Evolutionary conservation across 768 basidiomycete genomes (phyloP), one percentile per base, ranked within the genome.

Genomic region (Coprinopsis cinerea): DNA sequence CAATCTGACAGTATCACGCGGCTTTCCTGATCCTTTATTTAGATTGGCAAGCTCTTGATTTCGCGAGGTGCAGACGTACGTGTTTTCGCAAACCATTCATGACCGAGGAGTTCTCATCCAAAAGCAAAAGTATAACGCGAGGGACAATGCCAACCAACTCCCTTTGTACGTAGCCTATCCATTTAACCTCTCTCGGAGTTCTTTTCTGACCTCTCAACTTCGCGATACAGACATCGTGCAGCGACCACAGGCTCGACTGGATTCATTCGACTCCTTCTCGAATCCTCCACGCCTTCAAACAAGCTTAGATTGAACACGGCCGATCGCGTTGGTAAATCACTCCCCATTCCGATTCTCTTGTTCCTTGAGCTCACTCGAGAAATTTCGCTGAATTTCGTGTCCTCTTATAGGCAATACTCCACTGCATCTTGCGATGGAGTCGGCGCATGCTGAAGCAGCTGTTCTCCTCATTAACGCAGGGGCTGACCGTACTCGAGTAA

Each of bases 401-500:
- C 52, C 43, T 39, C 58, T 57, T 37, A 49, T 47, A 89, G 94
- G 95, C 44, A 96, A 97, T 61, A 97, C 96, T 1, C 92, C 96
- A 1, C 71, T 99, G 30, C 96, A 99, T 74, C 80, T 99, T 26
- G 94, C 95, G 15, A 88, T 99, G 85, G 95, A 99, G 59, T 92
- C 89, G 47, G 95, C 85, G 15, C 89, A 97, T 61, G 95, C 90
- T 13, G 85, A 92, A 62, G 88, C 83, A 14, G 95, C 95, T 9
- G 88, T 92, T 1, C 65, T 88, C 44, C 76, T 99, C 44, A 95
- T 99, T 52, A 91, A 95, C 63, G 94, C 92, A 40, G 95, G 95
- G 17, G 94, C 94, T 6, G 95, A 97, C 73, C 83, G 95, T 25
- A 79, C 78, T 56, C 77, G 90, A 58, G 93, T 94, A 67, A 56